Evolutionary conservation across 306 rosid species (phyloP).

Genomic region (Benincasa hispida): DNA sequence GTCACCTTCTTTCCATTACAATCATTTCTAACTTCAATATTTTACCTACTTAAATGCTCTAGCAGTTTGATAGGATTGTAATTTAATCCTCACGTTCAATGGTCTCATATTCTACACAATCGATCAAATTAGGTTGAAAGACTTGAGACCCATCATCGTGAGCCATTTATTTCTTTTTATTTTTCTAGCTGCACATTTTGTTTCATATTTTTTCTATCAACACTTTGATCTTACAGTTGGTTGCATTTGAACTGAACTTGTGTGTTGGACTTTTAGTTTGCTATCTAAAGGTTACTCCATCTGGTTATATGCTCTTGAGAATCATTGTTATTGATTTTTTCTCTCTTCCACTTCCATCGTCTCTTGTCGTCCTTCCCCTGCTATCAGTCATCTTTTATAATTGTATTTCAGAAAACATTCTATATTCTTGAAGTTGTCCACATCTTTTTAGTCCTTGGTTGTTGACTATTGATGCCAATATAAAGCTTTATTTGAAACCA

Average conservation of each 20-base stretch:
- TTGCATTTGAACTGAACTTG: background rate
- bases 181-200: background rate
- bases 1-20: background rate
- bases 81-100: background rate
- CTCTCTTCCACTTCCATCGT: background rate
- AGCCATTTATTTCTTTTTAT: background rate
- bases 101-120: background rate
- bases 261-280: background rate
- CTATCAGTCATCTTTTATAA: background rate
- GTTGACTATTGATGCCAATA: background rate
- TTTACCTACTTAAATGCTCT: background rate
- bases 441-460: background rate
- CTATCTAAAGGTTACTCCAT: background rate
- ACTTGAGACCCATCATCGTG: background rate
- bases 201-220: background rate
- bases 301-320: background rate
- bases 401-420: background rate
- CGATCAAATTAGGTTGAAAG: background rate
- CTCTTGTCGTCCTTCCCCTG: background rate
- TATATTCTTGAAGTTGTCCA: background rate
- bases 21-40: background rate
- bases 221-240: background rate
- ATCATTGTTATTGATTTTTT: background rate
- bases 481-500: conserved; percentile 20
- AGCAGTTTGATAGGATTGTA: background rate